phyloP scores from a whole-genome alignment of 805 yeast genomes.

The Phaffomyces antillensis region DNA sequence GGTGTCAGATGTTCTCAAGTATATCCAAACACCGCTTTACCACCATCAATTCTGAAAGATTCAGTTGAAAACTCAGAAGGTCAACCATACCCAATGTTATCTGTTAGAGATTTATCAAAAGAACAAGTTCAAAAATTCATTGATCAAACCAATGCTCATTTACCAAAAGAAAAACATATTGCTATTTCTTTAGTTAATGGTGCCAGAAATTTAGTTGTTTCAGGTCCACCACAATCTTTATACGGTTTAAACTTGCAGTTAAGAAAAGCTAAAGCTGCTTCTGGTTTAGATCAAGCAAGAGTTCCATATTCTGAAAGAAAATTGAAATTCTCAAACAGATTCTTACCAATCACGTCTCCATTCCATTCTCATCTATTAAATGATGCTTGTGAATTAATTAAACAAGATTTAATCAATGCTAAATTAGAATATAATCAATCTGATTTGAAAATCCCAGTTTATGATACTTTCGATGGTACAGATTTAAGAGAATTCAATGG shows the following conservation, averaged over 20 bases:
- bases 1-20: constrained; percentile 87
- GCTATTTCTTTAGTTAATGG: constrained; percentile 90
- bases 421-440: constrained; percentile 48
- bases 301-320: constrained; percentile 92
- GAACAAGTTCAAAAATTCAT: constrained; percentile 75
- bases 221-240: constrained; percentile 97
- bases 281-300: constrained; percentile 93
- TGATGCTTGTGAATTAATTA: constrained; percentile 61
- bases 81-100: constrained; percentile 94
- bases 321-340: constrained; percentile 85
- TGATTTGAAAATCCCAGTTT: constrained; percentile 76
- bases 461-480: constrained; percentile 79
- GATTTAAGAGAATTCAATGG: constrained; percentile 57
- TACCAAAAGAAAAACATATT: constrained; percentile 87
- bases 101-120: constrained; percentile 79
- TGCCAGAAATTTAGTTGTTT: constrained; percentile 88
- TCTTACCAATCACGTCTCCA: constrained; percentile 92
- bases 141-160: constrained; percentile 83
- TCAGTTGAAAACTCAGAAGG: constrained; percentile 94
- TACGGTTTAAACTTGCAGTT: constrained; percentile 90
- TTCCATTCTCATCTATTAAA: constrained; percentile 87
- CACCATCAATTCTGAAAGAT: constrained; percentile 90
- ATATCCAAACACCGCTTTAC: constrained; percentile 89
- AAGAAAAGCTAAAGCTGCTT: constrained; percentile 90
- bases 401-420: constrained; percentile 54